A percentile compares a stretch with the other conserved stretches of the same genome.
These are phyloP conservation scores for Cynara cardunculus DNA, from an alignment of 129 eudicot species.

Conservation along the genomic window DNA sequence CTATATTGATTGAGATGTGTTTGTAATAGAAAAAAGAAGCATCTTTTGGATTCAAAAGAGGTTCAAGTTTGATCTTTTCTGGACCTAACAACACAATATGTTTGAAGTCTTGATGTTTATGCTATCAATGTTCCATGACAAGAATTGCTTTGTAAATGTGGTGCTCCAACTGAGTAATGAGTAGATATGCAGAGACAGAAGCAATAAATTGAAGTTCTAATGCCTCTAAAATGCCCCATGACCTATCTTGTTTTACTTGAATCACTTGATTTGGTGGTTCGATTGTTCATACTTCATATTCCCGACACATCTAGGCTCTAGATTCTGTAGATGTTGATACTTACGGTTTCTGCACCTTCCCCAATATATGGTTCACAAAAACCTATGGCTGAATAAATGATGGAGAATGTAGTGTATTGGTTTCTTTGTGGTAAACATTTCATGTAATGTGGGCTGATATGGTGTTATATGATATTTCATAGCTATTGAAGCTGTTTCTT, in stretches of 20 bases:
- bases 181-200: neutral
- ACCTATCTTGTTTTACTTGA: neutral
- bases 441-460: neutral
- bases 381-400: neutral
- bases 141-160: neutral
- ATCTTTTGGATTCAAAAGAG: neutral
- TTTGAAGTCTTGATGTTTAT: neutral
- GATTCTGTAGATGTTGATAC: neutral
- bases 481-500: no score
- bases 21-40: neutral
- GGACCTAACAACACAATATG: neutral
- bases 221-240: neutral
- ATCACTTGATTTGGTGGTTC: neutral
- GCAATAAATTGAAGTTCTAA: neutral
- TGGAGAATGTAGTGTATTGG: neutral
- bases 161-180: neutral
- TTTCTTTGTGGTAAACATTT: neutral
- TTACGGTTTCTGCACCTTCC: neutral
- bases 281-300: neutral
- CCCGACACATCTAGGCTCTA: neutral
- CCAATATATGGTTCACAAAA: neutral
- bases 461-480: neutral
- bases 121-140: constrained; percentile 5
- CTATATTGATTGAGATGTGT: neutral
- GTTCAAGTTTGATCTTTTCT: constrained; percentile 7